Conservation (phyloP, 1,284 basidiomycete genomes). For the Golubevia pallescens region DNA sequence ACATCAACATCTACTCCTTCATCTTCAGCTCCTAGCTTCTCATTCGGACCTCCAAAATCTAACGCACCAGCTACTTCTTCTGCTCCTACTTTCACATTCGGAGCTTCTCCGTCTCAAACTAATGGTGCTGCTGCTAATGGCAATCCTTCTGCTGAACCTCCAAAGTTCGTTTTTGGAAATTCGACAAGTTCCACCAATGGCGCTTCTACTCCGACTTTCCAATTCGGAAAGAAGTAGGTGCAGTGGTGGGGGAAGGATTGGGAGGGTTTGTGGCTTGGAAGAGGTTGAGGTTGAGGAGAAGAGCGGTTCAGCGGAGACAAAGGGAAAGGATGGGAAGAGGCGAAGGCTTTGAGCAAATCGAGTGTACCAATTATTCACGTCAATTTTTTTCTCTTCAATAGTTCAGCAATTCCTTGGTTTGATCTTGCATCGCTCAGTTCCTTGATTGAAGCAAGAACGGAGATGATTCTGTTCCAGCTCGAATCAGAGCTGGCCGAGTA, state of each 20-base stretch:
- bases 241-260: background rate
- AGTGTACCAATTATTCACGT: too few relatives aligned
- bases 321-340: too few relatives aligned
- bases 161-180: background rate
- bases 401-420: too few relatives aligned
- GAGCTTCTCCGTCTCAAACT: background rate
- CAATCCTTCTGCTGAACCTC: background rate
- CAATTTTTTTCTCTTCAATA: too few relatives aligned
- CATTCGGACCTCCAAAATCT: background rate
- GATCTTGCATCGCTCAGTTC: too few relatives aligned
- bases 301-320: too few relatives aligned
- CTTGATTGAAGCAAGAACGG: too few relatives aligned
- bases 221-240: background rate
- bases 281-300: too few relatives aligned
- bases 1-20: background rate
- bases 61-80: background rate
- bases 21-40: background rate
- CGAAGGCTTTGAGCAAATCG: too few relatives aligned
- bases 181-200: background rate
- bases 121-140: background rate
- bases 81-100: background rate
- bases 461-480: too few relatives aligned
- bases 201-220: background rate
- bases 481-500: too few relatives aligned
- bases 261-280: too few relatives aligned